These are phyloP conservation scores for Nicotiana sylvestris DNA, from an alignment of 257 asterid genomes.

Conservation along the genomic window DNA sequence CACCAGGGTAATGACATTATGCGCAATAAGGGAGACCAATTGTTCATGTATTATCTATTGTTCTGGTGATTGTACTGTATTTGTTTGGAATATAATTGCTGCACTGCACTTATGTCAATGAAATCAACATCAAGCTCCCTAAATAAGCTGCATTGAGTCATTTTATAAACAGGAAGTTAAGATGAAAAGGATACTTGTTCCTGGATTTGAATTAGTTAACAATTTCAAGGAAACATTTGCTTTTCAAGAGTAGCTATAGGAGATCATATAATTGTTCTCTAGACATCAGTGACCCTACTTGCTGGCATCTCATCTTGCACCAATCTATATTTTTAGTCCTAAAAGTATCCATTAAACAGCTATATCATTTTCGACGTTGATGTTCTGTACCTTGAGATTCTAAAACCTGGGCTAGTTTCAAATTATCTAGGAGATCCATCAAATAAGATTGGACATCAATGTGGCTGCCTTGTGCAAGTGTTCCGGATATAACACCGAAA, in stretches of 20 bases:
- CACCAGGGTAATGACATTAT: background rate
- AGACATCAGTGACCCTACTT: conserved; percentile 1
- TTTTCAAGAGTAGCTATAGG: background rate
- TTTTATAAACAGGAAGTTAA: background rate
- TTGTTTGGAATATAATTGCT: background rate
- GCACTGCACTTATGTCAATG: background rate
- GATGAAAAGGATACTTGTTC: background rate
- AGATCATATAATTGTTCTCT: background rate
- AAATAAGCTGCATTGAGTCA: background rate
- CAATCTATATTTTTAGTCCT: background rate
- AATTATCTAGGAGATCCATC: background rate
- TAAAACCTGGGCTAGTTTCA: background rate
- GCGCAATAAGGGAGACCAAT: background rate
- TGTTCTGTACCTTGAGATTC: background rate
- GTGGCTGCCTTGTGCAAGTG: background rate
- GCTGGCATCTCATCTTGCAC: background rate
- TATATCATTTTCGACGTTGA: background rate
- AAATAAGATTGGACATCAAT: background rate
- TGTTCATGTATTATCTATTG: background rate
- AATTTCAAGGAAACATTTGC: background rate
- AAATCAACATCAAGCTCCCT: conserved; percentile 1
- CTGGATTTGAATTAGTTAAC: background rate
- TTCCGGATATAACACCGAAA: too few species aligned
- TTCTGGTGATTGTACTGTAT: background rate
- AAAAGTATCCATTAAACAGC: background rate